Evolutionary conservation across 2,329 filamentous ascomycete genomes (phyloP).

Genomic region (Emericellopsis cladophorae): DNA sequence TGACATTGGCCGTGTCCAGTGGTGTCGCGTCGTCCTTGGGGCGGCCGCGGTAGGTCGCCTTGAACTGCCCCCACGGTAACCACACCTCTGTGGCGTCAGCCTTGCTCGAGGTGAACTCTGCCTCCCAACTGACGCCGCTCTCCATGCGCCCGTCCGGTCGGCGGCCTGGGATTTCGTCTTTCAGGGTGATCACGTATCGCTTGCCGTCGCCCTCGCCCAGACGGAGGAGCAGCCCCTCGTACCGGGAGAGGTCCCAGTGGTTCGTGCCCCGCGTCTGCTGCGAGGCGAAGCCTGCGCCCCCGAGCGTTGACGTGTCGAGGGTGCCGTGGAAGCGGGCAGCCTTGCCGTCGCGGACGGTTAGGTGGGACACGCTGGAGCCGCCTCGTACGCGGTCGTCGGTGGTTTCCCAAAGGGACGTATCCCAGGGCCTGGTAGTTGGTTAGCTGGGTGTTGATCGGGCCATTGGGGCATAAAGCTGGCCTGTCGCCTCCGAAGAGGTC

Average conservation of each 20-base stretch:
- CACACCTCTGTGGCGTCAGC: constrained; percentile 27
- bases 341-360: constrained; percentile 13
- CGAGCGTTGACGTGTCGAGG: constrained; percentile 62
- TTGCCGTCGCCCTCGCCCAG: constrained; percentile 39
- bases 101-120: constrained; percentile 37
- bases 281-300: constrained; percentile 72
- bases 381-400: constrained; percentile 70
- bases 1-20: constrained; percentile 47
- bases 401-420: constrained; percentile 47
- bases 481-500: constrained; percentile 27
- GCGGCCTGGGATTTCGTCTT: constrained; percentile 49
- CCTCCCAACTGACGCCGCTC: constrained; percentile 63
- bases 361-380: constrained; percentile 47
- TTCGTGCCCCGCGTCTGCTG: constrained; percentile 53
- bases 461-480: constrained; percentile 13
- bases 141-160: constrained; percentile 56
- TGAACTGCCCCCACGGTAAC: constrained; percentile 52
- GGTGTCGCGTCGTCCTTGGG: constrained; percentile 45
- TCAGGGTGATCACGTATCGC: constrained; percentile 62
- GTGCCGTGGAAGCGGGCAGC: constrained; percentile 51
- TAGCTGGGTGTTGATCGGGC: neutral
- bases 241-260: constrained; percentile 41
- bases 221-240: constrained; percentile 45
- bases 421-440: constrained; percentile 37
- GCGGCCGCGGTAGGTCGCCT: constrained; percentile 61